A percentile compares a stretch with the other conserved stretches of the same genome.
Conservation (phyloP, 2,329 filamentous ascomycete species). For the Raffaelea ambrosiae region DNA sequence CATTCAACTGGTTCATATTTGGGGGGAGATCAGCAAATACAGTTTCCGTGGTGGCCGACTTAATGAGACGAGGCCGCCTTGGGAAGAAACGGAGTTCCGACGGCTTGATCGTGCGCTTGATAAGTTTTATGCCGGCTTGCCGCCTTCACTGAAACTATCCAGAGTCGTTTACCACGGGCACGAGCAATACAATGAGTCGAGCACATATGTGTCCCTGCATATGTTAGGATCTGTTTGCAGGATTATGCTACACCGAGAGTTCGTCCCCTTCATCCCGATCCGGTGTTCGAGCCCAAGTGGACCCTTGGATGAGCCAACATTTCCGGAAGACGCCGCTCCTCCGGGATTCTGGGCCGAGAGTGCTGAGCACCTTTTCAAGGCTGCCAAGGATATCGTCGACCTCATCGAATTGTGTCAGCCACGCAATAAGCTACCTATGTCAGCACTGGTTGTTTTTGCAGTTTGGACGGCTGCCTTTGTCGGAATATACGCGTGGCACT, state of each 20-base stretch:
- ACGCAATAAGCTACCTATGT: constrained; percentile 53
- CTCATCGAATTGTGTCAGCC: constrained; percentile 52
- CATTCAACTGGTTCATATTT: constrained; percentile 49
- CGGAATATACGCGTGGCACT: constrained; percentile 57
- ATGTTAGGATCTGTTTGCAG: constrained; percentile 56
- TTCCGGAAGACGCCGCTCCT: constrained; percentile 39
- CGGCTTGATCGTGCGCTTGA: constrained; percentile 42
- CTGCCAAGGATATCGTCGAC: constrained; percentile 55
- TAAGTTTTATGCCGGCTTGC: constrained; percentile 44
- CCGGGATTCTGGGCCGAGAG: constrained; percentile 54
- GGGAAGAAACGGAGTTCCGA: constrained; percentile 47
- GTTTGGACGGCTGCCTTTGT: constrained; percentile 59
- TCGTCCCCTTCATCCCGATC: constrained; percentile 58
- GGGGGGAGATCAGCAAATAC: constrained; percentile 50
- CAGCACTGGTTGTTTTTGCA: constrained; percentile 58
- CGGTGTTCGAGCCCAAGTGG: constrained; percentile 38
- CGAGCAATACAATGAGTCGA: constrained; percentile 53
- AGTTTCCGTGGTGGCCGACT: constrained; percentile 43
- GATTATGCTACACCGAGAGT: constrained; percentile 62
- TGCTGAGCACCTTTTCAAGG: constrained; percentile 53
- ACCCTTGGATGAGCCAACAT: constrained; percentile 51
- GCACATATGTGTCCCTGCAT: constrained; percentile 59
- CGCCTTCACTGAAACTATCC: constrained; percentile 48
- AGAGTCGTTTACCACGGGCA: constrained; percentile 56
- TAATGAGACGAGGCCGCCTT: constrained; percentile 46